Base-by-base conservation (phyloP, 1,284 basidiomycete genomes). In the Rhizoctonia solani region DNA sequence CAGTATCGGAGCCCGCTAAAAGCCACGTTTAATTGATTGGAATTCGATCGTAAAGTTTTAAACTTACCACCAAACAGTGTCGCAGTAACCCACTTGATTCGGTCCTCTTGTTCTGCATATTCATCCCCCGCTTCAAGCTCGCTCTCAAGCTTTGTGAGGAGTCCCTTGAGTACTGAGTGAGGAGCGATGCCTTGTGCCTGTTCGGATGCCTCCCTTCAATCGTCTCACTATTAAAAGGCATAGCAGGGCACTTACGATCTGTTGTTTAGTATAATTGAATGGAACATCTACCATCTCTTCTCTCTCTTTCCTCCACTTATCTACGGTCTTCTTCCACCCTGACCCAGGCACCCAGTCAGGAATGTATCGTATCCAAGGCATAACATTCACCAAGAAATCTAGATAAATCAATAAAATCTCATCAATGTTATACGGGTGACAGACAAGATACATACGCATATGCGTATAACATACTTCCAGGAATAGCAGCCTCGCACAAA, bases 341-440 rank as follows among this genome's bases (percentile, higher is more conserved):
- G 65, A 44, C 2, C 59, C 53, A 3, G 68, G 68, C 23, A 69
- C 53, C 68, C 68, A 69, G 13, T 44, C 16, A 34, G 68, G 68
- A 25, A 69, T 9, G 25, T 50, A 59, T 47, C 52, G 23, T n/a
- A 68, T 46, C 54, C 54, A 68, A 19, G 66, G 66, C 6, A 68
- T 49, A 32, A 27, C 27, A 34, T 68, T 58, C 6, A 68, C 66
- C 5, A 59, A 30, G 16, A 58, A 68, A 19, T 42, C 66, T 50
- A 23, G 29, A 3, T 19, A 4, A 41, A 3, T 16, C 1, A 32
- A 27, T n/a, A n/a, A n/a, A n/a, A n/a, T n/a, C n/a, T n/a, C n/a
- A n/a, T n/a, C n/a, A n/a, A n/a, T n/a, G n/a, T n/a, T n/a, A n/a
- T n/a, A n/a, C n/a, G n/a, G n/a, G n/a, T n/a, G n/a, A n/a, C n/a